These are phyloP conservation scores for Terana coerulea DNA, from an alignment of 768 basidiomycete species.

Conservation along the genomic window DNA sequence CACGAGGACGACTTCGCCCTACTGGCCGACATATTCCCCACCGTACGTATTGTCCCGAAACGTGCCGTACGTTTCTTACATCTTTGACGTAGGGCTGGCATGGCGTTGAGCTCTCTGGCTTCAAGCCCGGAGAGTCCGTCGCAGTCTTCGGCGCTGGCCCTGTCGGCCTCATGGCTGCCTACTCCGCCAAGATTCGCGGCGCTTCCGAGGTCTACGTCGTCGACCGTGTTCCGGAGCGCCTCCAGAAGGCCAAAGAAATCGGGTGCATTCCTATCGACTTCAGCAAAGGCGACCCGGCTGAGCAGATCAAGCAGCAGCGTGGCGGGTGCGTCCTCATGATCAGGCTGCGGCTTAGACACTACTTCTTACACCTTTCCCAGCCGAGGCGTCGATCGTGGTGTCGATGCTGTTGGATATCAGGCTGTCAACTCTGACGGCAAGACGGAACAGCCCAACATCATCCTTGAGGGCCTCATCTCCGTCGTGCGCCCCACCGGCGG, in stretches of 20 bases:
- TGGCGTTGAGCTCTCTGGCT: constrained; percentile 47
- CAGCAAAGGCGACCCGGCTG: constrained; percentile 42
- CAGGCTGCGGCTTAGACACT: neutral
- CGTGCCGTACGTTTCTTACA: neutral
- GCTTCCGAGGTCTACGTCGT: constrained; percentile 53
- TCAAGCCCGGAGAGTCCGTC: constrained; percentile 48
- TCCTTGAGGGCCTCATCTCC: constrained; percentile 47
- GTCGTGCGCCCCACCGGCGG: constrained; percentile 53
- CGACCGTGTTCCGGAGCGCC: constrained; percentile 50
- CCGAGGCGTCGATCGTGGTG: constrained; percentile 47
- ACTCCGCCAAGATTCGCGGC: constrained; percentile 48
- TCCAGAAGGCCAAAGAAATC: constrained; percentile 49
- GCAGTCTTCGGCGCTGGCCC: constrained; percentile 53
- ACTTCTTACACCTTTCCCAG: constrained; percentile 20
- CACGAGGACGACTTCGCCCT: constrained; percentile 53
- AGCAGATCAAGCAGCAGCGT: constrained; percentile 41
- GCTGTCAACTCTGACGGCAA: constrained; percentile 50
- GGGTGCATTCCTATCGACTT: constrained; percentile 51
- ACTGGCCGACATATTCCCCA: constrained; percentile 55
- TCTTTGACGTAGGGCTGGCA: constrained; percentile 42
- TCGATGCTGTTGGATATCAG: constrained; percentile 54
- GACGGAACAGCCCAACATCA: constrained; percentile 52
- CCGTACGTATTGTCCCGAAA: constrained; percentile 28
- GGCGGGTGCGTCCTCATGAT: constrained; percentile 34
- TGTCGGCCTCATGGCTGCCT: constrained; percentile 56